These are phyloP conservation scores for Linderina pennispora DNA, from an alignment of 192 early-diverging fungal species.

Conservation along the genomic window DNA sequence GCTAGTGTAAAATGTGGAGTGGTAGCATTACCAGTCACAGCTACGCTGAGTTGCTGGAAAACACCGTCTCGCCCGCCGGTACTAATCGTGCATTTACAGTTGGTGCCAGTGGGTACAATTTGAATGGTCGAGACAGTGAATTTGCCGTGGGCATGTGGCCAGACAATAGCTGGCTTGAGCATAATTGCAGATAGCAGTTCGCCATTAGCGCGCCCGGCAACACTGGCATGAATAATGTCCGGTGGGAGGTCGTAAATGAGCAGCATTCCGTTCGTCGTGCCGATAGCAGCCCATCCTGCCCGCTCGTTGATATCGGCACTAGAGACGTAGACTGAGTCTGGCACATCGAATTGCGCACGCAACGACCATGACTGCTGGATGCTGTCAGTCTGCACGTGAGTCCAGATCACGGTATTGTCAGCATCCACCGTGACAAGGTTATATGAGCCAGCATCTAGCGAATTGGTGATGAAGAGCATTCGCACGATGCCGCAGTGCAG, in stretches of 20 bases:
- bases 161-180: background rate
- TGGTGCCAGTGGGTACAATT: background rate
- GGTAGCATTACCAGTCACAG: no score
- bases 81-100: background rate
- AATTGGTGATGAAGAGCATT: no score
- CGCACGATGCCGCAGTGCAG: no score
- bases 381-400: background rate
- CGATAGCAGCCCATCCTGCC: constrained; percentile 8
- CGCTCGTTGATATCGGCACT: constrained; percentile 4
- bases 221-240: background rate
- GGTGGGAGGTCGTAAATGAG: constrained; percentile 3
- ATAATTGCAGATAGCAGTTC: background rate
- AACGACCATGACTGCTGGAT: background rate
- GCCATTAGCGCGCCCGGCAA: background rate
- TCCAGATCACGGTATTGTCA: constrained; percentile 2
- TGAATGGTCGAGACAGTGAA: constrained; percentile 1
- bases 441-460: no score
- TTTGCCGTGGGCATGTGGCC: constrained; percentile 6
- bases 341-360: constrained; percentile 2
- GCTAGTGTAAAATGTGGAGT: background rate
- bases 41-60: no score
- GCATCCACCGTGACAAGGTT: constrained; percentile 5
- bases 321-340: background rate
- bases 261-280: constrained; percentile 9
- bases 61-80: constrained; percentile 30